Percentiles rank a stretch among this genome's conserved stretches.
Evolutionary conservation across 768 basidiomycete species (phyloP).

Genomic region (Leucocoprinus sp.): DNA sequence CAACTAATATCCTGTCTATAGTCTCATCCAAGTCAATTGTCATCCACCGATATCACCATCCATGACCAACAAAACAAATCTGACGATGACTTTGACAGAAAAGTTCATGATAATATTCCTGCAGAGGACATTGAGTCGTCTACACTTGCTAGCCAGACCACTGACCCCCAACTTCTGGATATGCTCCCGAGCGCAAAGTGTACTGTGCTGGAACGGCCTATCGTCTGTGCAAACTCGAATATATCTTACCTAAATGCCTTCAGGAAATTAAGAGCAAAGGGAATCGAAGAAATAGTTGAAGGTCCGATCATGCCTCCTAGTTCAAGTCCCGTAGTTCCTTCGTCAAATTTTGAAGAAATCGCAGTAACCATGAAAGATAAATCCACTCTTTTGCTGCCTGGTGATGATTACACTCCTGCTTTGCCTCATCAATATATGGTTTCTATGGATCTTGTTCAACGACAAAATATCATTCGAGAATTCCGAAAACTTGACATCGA

Average conservation of each 20-base stretch:
- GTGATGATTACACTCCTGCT: conserved; percentile 21
- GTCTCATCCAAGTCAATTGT: too few relatives aligned
- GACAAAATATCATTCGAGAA: conserved; percentile 46
- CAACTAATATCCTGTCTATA: too few relatives aligned
- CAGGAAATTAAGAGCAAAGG: conserved; percentile 32
- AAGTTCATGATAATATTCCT: background rate
- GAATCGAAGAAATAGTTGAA: conserved; percentile 16
- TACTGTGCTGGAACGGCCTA: background rate
- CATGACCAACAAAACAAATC: background rate
- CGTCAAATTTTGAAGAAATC: conserved; percentile 26
- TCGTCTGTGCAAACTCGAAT: conserved; percentile 21
- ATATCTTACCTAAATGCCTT: conserved; percentile 29
- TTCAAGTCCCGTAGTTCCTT: conserved; percentile 11
- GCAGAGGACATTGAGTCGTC: too few relatives aligned
- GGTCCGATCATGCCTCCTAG: conserved; percentile 5
- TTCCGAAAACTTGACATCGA: conserved; percentile 40
- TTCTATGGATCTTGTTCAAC: conserved; percentile 62
- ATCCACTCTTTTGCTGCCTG: conserved; percentile 38
- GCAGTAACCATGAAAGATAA: conserved; percentile 24
- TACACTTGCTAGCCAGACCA: too few relatives aligned
- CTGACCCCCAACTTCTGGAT: background rate
- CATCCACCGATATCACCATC: background rate
- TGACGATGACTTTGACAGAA: too few relatives aligned
- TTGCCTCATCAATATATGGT: conserved; percentile 56
- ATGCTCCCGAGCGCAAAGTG: background rate